Evolutionary conservation across 305 asterid species (phyloP), one percentile per base, ranked within the genome.

Genomic region (Lippia alba): DNA sequence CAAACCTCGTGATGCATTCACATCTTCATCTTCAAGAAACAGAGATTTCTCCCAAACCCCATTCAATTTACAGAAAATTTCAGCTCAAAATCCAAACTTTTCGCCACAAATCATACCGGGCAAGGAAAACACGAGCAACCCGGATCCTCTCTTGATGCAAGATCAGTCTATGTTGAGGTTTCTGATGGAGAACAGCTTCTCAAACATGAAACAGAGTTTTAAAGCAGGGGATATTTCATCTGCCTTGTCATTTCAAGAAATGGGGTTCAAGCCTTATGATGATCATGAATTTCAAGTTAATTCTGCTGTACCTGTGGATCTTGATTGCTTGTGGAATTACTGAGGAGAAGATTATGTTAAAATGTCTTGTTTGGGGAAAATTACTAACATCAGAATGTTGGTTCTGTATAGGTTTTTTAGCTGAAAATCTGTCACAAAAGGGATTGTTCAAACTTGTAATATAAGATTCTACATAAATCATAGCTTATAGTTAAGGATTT

Each of bases 291-390:
- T 76, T 49, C 74, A 74, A 7, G 36, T 66, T 10, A 60, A 70
- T 50, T 69, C 86, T 24, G 12, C 76, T 15, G 83, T 76, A 2
- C 73, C 81, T 8, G 76, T 81, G 58, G 92, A 89, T 67, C 78
- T 86, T 33, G 93, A 80, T 72, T 78, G 79, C 77, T 72, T 88
- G 32, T 90, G 96, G 96, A 67, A 82, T 75, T 90, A 86, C 66
- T 84, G 78, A 85, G 44, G 32, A 6, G 32, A 51, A 30, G 39
- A 17, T 30, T 16, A 18, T 44, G 11, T 53, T 18, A 64, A 39
- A 14, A 63, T 32, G 55, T 56, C 2, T 54, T 70, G 51, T 15
- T 62, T 24, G 2, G 61, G 51, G 17, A 71, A 41, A 40, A 18
- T 39, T 46, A 61, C 71, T 67, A 36, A 50, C 71, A 61, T 33